Evolutionary conservation across 768 basidiomycete genomes (phyloP).

Genomic region (Naganishia friedmannii): DNA sequence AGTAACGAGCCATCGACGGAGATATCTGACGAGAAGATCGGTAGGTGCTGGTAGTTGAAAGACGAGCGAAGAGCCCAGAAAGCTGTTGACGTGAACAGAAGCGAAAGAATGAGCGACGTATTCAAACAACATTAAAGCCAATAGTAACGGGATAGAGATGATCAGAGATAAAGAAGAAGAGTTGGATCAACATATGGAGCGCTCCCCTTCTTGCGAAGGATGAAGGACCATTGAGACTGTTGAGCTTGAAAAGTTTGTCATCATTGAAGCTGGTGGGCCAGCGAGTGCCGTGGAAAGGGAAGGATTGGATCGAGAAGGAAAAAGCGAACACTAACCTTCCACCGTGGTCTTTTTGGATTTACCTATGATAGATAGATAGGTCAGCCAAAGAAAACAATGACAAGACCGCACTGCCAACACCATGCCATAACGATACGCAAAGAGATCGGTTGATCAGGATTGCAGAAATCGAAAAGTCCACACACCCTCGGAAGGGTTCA

Average conservation of each 20-base stretch:
- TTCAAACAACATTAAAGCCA: constrained; percentile 25
- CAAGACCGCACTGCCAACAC: background rate
- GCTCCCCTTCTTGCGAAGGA: constrained; percentile 31
- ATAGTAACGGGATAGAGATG: constrained; percentile 32
- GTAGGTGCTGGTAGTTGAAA: constrained; percentile 66
- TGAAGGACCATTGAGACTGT: constrained; percentile 48
- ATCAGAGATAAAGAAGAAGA: constrained; percentile 52
- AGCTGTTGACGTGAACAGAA: constrained; percentile 52
- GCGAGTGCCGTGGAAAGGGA: constrained; percentile 12
- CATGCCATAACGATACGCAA: constrained; percentile 2
- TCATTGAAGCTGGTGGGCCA: constrained; percentile 36
- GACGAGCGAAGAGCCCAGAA: constrained; percentile 80
- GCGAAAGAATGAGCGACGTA: constrained; percentile 18
- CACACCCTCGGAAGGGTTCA: constrained; percentile 38
- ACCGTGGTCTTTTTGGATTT: constrained; percentile 39
- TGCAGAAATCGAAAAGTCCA: constrained; percentile 49
- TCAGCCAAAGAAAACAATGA: background rate
- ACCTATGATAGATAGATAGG: constrained; percentile 33
- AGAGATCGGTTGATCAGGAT: constrained; percentile 42
- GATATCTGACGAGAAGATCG: constrained; percentile 65
- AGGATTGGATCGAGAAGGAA: constrained; percentile 5
- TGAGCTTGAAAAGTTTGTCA: constrained; percentile 52
- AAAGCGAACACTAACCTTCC: constrained; percentile 42
- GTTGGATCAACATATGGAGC: constrained; percentile 43
- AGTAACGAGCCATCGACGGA: constrained; percentile 83